Evolutionary conservation across 108 stramenopile genomes (phyloP).

Genomic region (Hondaea fermentalgiana): DNA sequence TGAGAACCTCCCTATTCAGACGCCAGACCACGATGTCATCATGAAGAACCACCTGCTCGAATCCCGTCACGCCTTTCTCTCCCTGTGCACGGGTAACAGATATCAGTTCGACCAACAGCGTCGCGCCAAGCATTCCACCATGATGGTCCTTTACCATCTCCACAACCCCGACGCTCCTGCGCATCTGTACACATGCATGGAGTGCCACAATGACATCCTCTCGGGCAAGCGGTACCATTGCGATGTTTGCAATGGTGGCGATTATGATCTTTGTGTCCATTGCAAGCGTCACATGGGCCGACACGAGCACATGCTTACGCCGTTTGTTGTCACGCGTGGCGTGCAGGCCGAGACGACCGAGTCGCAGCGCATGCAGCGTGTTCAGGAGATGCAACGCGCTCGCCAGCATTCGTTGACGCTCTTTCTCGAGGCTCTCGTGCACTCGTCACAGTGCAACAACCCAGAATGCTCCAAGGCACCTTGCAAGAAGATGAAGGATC

Average conservation of each 20-base stretch:
- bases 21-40: slow-evolving; percentile 55
- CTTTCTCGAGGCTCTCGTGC: neutral
- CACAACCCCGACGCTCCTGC: slow-evolving; percentile 83
- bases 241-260: neutral
- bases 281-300: neutral
- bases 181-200: slow-evolving; percentile 12
- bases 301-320: neutral
- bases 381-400: neutral
- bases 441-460: neutral
- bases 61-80: slow-evolving; percentile 74
- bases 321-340: slow-evolving; percentile 3
- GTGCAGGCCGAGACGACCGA: neutral
- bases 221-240: slow-evolving; percentile 3
- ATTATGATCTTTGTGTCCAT: neutral
- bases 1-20: neutral
- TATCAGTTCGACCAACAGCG: slow-evolving; percentile 95
- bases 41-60: slow-evolving; percentile 72
- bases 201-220: neutral
- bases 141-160: slow-evolving; percentile 98
- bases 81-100: slow-evolving; percentile 88
- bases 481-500: slow-evolving; percentile 18
- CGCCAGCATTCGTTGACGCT: neutral
- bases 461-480: neutral
- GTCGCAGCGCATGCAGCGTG: slow-evolving; percentile 14
- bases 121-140: slow-evolving; percentile 93